phyloP scores from a whole-genome alignment of 306 rosid genomes.

The Lathyrus aphaca region DNA sequence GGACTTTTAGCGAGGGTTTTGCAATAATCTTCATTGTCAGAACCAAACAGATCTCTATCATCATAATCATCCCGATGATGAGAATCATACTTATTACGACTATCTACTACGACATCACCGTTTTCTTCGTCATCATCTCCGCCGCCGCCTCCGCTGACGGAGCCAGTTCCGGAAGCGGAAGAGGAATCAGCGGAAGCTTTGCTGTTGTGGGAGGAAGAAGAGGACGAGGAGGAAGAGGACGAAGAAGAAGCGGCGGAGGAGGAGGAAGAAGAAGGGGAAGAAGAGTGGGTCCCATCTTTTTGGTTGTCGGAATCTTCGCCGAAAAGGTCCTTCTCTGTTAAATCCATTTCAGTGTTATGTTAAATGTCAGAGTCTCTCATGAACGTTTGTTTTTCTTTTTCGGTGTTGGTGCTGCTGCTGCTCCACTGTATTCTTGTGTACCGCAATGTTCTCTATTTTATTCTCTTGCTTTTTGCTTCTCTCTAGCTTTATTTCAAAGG shows the following conservation, averaged over 20 bases:
- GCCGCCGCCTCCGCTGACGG: conserved; percentile 44
- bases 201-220: conserved; percentile 69
- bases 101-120: conserved; percentile 57
- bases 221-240: conserved; percentile 62
- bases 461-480: not conserved
- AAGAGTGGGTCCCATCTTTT: conserved; percentile 64
- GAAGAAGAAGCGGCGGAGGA: conserved; percentile 50
- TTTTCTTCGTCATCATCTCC: conserved; percentile 58
- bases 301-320: conserved; percentile 68
- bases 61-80: conserved; percentile 34
- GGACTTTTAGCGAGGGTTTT: conserved; percentile 84
- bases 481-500: no score
- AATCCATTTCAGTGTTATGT: conserved; percentile 50
- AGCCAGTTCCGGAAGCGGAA: conserved; percentile 55
- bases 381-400: no score
- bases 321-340: conserved; percentile 73
- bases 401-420: not conserved
- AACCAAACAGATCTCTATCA: conserved; percentile 77
- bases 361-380: not conserved
- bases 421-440: not conserved
- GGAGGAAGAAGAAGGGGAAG: conserved; percentile 65
- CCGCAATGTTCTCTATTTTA: not conserved
- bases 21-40: conserved; percentile 83
- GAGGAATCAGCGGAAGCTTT: conserved; percentile 59
- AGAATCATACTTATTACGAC: conserved; percentile 9